These are phyloP conservation scores for Miamiensis avidus DNA, from an alignment of 169 alveolate species.

Conservation along the genomic window DNA sequence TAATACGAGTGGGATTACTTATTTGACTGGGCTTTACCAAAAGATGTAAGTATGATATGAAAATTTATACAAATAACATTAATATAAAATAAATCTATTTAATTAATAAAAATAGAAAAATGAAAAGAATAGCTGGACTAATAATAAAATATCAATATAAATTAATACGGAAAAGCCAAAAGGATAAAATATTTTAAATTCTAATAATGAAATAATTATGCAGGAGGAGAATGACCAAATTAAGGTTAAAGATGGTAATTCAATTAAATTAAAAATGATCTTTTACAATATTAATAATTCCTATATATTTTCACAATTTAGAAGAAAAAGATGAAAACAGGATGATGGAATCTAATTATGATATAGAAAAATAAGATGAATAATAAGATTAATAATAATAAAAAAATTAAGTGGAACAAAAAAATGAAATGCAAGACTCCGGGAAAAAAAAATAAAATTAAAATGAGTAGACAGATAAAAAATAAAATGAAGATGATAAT, in stretches of 20 bases:
- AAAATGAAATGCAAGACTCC: background rate
- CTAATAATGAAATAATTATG: background rate
- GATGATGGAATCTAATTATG: background rate
- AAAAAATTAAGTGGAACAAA: no score
- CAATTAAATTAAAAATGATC: no score
- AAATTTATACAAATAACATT: no score
- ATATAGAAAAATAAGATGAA: background rate
- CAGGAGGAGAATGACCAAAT: background rate
- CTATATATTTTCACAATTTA: no score
- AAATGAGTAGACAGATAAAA: no score
- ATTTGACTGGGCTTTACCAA: slow-evolving; percentile 65
- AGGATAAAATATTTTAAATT: background rate
- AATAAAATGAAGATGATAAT: background rate
- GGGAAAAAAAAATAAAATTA: background rate
- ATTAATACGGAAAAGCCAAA: background rate
- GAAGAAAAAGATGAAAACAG: no score
- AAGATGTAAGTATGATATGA: background rate
- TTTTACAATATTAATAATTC: no score
- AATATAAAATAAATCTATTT: no score
- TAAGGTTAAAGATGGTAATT: no score
- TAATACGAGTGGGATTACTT: slow-evolving; percentile 59
- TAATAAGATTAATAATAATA: background rate
- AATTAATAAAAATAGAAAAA: background rate
- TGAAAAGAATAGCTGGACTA: background rate
- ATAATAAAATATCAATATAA: background rate